Evolutionary conservation across 768 basidiomycete genomes (phyloP).

Genomic region (Termitomyces sp.): DNA sequence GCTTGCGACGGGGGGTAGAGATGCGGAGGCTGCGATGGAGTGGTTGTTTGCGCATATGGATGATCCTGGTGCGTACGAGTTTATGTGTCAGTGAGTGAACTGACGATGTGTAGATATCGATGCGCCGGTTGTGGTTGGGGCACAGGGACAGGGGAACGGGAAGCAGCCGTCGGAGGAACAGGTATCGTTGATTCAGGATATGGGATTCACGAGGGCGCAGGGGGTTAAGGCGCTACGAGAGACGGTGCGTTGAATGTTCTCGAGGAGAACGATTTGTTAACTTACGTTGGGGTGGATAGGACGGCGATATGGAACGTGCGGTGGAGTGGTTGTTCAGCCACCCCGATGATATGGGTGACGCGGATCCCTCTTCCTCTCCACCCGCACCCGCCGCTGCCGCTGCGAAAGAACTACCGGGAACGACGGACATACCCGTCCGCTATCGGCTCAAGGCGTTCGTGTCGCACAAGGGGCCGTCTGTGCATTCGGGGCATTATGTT

Average conservation of each 20-base stretch:
- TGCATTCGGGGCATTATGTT: conserved; percentile 93
- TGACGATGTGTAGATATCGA: conserved; percentile 68
- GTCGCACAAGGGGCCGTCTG: conserved; percentile 94
- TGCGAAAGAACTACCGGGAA: conserved; percentile 38
- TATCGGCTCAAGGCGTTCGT: conserved; percentile 92
- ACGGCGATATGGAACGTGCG: conserved; percentile 76
- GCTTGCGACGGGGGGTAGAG: conserved; percentile 77
- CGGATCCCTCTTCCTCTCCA: conserved; percentile 21
- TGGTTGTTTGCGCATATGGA: conserved; percentile 97
- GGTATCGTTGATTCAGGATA: conserved; percentile 73
- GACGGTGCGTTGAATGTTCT: conserved; percentile 55
- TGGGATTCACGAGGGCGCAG: conserved; percentile 88
- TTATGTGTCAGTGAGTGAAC: neutral
- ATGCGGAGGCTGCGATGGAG: conserved; percentile 84
- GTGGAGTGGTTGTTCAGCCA: conserved; percentile 97
- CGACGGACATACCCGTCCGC: conserved; percentile 60
- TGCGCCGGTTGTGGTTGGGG: conserved; percentile 49
- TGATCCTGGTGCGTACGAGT: conserved; percentile 62
- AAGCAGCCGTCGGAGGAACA: conserved; percentile 56
- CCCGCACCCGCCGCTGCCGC: too few relatives aligned
- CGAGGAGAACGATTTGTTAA: too few relatives aligned
- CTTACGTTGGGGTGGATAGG: too few relatives aligned
- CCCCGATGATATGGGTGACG: conserved; percentile 81
- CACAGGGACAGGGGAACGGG: conserved; percentile 19
- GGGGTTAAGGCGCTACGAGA: conserved; percentile 84